Conservation (phyloP, 495 filamentous ascomycete genomes). For the Darksidea phi region DNA sequence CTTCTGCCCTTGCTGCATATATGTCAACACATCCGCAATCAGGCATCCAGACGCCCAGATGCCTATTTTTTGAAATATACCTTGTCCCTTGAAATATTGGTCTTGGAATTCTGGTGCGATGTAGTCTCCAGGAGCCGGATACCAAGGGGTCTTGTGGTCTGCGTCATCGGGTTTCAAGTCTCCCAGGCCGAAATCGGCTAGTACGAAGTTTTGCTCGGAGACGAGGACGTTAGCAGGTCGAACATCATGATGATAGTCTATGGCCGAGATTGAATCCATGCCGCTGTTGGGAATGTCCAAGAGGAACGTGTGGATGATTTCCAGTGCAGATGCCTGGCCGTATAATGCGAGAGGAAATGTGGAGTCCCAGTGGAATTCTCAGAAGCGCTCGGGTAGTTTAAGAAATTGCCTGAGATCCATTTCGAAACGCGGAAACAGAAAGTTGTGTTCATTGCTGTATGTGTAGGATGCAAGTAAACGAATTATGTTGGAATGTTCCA, state of each 20-base stretch:
- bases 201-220: not conserved
- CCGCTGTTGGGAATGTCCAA: not conserved
- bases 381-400: not conserved
- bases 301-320: not conserved
- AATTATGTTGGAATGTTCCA: slow-evolving; percentile 15
- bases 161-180: not conserved
- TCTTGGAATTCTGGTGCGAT: slow-evolving; percentile 6
- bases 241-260: slow-evolving; percentile 8
- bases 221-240: slow-evolving; percentile 4
- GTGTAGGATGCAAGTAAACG: slow-evolving; percentile 24
- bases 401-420: not conserved
- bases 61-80: not conserved
- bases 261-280: not conserved
- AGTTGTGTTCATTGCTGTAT: slow-evolving; percentile 10
- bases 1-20: not conserved
- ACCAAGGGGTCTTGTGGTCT: not conserved
- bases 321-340: slow-evolving; percentile 2
- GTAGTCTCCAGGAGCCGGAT: not conserved
- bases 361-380: not conserved
- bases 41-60: slow-evolving; percentile 12
- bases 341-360: not conserved
- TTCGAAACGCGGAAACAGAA: slow-evolving; percentile 21
- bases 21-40: not conserved
- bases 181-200: slow-evolving; percentile 7
- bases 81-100: not conserved